A percentile compares a stretch with the other conserved stretches of the same genome.
These are phyloP conservation scores for Zalerion maritima DNA, from an alignment of 495 filamentous ascomycete species.

Conservation along the genomic window DNA sequence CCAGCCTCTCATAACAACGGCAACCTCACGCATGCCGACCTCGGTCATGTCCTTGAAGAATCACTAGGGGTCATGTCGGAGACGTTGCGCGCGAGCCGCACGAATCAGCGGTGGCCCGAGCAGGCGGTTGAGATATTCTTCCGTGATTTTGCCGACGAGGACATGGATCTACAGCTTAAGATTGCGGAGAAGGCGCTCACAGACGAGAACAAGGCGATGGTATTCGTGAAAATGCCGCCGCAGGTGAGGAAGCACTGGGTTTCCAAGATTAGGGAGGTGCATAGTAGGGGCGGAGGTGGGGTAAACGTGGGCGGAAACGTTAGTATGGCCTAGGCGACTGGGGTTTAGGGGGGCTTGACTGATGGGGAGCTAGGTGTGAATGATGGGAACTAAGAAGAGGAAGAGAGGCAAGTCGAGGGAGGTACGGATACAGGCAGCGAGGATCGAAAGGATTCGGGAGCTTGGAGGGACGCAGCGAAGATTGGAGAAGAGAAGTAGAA, in stretches of 20 bases:
- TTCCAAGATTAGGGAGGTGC: constrained; percentile 27
- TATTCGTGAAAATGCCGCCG: constrained; percentile 37
- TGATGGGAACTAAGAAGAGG: too few relatives aligned
- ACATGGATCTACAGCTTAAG: constrained; percentile 34
- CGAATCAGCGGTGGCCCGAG: constrained; percentile 23
- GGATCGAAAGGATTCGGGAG: too few relatives aligned
- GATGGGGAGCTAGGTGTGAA: too few relatives aligned
- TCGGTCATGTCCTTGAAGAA: constrained; percentile 12
- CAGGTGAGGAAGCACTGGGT: constrained; percentile 31
- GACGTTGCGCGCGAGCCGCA: constrained; percentile 17
- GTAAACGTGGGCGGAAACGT: too few relatives aligned
- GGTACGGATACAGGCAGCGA: too few relatives aligned
- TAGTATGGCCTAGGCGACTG: too few relatives aligned
- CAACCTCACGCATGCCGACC: constrained; percentile 4
- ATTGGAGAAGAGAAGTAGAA: too few relatives aligned
- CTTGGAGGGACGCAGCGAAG: too few relatives aligned
- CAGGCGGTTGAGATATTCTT: constrained; percentile 37
- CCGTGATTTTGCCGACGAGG: constrained; percentile 30
- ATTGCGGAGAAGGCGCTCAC: constrained; percentile 35
- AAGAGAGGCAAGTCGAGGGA: too few relatives aligned
- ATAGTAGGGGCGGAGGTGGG: too few relatives aligned
- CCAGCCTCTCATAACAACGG: constrained; percentile 3
- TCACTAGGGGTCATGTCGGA: constrained; percentile 19
- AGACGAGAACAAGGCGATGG: constrained; percentile 39
- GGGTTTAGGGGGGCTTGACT: too few relatives aligned